Conservation (phyloP, 1,139 yeast genomes). For the Pichia sp. region DNA sequence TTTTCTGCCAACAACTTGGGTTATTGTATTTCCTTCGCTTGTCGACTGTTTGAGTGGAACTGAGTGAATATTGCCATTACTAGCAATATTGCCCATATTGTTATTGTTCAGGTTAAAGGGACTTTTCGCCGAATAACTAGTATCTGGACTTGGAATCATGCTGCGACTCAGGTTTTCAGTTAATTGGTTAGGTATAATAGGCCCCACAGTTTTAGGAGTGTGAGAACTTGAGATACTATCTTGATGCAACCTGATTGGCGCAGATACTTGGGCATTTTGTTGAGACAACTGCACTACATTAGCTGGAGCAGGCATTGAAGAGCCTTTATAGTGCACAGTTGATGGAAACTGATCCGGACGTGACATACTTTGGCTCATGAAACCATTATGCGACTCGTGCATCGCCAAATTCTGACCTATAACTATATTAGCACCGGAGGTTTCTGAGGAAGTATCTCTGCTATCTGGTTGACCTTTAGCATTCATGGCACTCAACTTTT, state of each 20-base stretch:
- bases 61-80: not conserved
- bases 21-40: not conserved
- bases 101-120: not conserved
- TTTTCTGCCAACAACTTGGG: conserved; percentile 9
- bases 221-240: not conserved
- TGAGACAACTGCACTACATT: not conserved
- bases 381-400: not conserved
- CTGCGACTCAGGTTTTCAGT: not conserved
- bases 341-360: not conserved
- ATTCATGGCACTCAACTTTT: not conserved
- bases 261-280: not conserved
- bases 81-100: not conserved
- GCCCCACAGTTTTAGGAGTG: not conserved
- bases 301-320: not conserved
- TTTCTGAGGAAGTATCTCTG: not conserved
- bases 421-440: not conserved
- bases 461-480: not conserved
- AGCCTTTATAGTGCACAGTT: not conserved
- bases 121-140: not conserved
- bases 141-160: not conserved
- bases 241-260: not conserved
- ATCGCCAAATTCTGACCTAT: not conserved
- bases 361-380: not conserved
- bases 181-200: not conserved
- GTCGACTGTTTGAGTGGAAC: conserved; percentile 5